phyloP scores from a whole-genome alignment of 2,329 filamentous ascomycete genomes.

The Paecilomyces sp. region DNA sequence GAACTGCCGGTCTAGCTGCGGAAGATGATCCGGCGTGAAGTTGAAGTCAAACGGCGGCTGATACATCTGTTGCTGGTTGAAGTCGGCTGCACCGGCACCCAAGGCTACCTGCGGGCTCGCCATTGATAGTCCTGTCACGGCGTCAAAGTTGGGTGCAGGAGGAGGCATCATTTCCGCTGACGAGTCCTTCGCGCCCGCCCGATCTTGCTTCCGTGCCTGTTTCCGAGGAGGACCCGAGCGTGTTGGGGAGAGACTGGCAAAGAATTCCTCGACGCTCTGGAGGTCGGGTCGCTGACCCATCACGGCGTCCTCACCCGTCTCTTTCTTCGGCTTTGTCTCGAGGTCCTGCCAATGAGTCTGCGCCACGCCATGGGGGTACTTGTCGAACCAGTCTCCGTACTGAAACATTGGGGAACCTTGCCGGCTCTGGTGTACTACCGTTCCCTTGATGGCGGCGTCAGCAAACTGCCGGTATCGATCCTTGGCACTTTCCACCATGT shows the following conservation, averaged over 20 bases:
- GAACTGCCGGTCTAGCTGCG: conserved; percentile 67
- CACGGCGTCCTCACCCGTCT: conserved; percentile 78
- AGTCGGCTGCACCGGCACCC: conserved; percentile 23
- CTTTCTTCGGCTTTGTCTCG: conserved; percentile 58
- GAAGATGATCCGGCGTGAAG: conserved; percentile 41
- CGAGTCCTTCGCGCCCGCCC: conserved; percentile 13
- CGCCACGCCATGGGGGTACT: conserved; percentile 87
- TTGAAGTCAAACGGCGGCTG: conserved; percentile 31
- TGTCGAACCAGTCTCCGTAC: conserved; percentile 95
- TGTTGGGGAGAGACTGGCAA: conserved; percentile 67
- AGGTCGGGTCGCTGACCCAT: conserved; percentile 82
- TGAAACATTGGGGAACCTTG: conserved; percentile 68
- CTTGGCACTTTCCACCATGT: conserved; percentile 87
- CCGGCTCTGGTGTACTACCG: conserved; percentile 29
- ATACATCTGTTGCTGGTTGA: conserved; percentile 21
- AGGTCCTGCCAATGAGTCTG: conserved; percentile 77
- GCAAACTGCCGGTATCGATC: conserved; percentile 80
- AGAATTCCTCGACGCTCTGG: conserved; percentile 93
- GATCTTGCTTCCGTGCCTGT: conserved; percentile 33
- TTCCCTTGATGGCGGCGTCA: conserved; percentile 67
- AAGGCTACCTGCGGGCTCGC: conserved; percentile 21
- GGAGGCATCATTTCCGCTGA: conserved; percentile 10
- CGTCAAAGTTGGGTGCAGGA: conserved; percentile 15
- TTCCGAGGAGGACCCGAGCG: conserved; percentile 42
- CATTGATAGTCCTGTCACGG: conserved; percentile 20